Percentiles rank a stretch among this genome's conserved stretches.
Evolutionary conservation across 495 filamentous ascomycete genomes (phyloP).

Genomic region (Penicillium daleae): DNA sequence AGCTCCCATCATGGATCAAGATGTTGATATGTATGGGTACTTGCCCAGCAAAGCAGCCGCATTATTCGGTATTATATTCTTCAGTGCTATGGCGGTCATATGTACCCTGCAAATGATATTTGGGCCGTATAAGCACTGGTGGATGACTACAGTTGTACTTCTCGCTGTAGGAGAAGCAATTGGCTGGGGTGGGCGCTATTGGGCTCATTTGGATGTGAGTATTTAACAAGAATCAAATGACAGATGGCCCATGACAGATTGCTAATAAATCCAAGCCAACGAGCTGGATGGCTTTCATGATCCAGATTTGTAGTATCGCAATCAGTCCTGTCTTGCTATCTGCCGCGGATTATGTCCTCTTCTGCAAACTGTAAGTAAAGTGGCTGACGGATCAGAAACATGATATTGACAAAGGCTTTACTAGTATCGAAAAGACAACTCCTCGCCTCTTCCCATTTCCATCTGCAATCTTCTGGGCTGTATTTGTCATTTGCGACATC

Average conservation of each 20-base stretch:
- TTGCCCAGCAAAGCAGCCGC: conserved; percentile 10
- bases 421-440: conserved; percentile 2
- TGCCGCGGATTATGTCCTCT: conserved; percentile 13
- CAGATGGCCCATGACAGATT: too few relatives aligned
- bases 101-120: conserved; percentile 4
- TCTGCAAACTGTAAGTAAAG: conserved; percentile 14
- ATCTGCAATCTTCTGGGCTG: conserved; percentile 5
- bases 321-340: conserved; percentile 12
- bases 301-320: conserved; percentile 14
- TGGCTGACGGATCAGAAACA: neutral
- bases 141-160: conserved; percentile 11
- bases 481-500: conserved; percentile 5
- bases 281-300: conserved; percentile 13
- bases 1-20: conserved; percentile 10
- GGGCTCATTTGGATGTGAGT: conserved; percentile 9
- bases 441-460: conserved; percentile 8
- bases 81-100: neutral
- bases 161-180: conserved; percentile 3
- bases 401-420: neutral
- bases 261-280: neutral
- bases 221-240: too few relatives aligned
- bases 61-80: conserved; percentile 6
- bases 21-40: conserved; percentile 11
- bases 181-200: conserved; percentile 9
- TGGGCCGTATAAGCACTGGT: conserved; percentile 10